Conservation (phyloP, 2,329 filamentous ascomycete genomes). For the Moelleriella libera region DNA sequence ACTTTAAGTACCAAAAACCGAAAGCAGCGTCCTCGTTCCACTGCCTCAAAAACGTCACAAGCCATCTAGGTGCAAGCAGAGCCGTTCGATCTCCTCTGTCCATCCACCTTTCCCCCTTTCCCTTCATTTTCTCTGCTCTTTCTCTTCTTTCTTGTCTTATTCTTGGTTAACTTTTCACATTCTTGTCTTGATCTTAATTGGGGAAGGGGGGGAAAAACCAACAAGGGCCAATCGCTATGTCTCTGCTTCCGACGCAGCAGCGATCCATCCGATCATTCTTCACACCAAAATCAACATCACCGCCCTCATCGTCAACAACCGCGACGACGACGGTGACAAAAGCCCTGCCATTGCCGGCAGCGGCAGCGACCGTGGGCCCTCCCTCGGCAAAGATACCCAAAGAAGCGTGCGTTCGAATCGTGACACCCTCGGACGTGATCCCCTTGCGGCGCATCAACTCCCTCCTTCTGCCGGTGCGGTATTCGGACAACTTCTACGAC, state of each 20-base stretch:
- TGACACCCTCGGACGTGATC: slow-evolving; percentile 36
- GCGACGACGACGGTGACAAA: slow-evolving; percentile 10
- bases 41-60: too few relatives aligned
- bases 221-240: not conserved
- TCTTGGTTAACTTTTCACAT: too few relatives aligned
- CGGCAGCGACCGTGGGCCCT: not conserved
- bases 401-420: slow-evolving; percentile 36
- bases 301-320: slow-evolving; percentile 14
- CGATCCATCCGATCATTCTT: slow-evolving; percentile 52
- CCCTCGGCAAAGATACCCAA: slow-evolving; percentile 18
- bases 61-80: too few relatives aligned
- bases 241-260: slow-evolving; percentile 15
- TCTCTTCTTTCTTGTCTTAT: too few relatives aligned
- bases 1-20: too few relatives aligned
- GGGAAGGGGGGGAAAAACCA: too few relatives aligned
- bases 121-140: too few relatives aligned
- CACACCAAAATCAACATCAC: slow-evolving; percentile 17
- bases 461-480: slow-evolving; percentile 48
- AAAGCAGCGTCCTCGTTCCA: too few relatives aligned
- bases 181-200: too few relatives aligned
- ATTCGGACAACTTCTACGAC: slow-evolving; percentile 51
- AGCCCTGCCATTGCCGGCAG: slow-evolving; percentile 6
- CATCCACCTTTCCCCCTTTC: too few relatives aligned
- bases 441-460: slow-evolving; percentile 50
- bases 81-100: too few relatives aligned